Conservation (phyloP, 768 basidiomycete species). For the Baorangia bicolor region DNA sequence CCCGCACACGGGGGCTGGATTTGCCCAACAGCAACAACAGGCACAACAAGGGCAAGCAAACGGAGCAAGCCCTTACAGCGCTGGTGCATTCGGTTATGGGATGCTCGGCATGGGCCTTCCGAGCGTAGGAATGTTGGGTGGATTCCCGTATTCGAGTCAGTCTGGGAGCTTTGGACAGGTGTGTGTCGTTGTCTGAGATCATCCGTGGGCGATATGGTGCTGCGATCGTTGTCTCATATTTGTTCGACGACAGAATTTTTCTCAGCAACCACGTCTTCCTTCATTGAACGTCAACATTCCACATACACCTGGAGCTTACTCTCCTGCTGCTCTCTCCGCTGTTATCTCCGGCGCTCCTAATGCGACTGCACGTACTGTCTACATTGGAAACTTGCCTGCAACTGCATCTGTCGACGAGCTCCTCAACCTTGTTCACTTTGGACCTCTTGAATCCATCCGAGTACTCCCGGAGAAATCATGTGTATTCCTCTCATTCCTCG, state of each 20-base stretch:
- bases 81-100: conserved; percentile 53
- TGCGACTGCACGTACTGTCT: conserved; percentile 83
- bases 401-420: conserved; percentile 98
- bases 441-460: conserved; percentile 91
- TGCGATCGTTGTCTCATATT: not conserved
- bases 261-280: conserved; percentile 53
- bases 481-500: conserved; percentile 97
- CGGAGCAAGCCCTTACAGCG: conserved; percentile 54
- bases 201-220: not conserved
- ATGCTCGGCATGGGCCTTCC: conserved; percentile 84
- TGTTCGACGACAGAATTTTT: conserved; percentile 38
- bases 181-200: conserved; percentile 5
- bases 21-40: conserved; percentile 44
- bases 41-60: conserved; percentile 42
- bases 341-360: conserved; percentile 62
- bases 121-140: conserved; percentile 66
- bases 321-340: conserved; percentile 75
- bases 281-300: conserved; percentile 69
- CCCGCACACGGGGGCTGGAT: conserved; percentile 60
- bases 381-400: conserved; percentile 93
- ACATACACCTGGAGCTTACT: conserved; percentile 69
- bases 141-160: conserved; percentile 70
- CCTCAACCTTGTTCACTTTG: conserved; percentile 96
- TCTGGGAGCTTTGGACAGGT: conserved; percentile 72
- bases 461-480: conserved; percentile 96